Percentiles rank a stretch among this genome's conserved stretches.
phyloP scores from a whole-genome alignment of 176 grass and related monocot genomes.

The Melocanna baccifera region DNA sequence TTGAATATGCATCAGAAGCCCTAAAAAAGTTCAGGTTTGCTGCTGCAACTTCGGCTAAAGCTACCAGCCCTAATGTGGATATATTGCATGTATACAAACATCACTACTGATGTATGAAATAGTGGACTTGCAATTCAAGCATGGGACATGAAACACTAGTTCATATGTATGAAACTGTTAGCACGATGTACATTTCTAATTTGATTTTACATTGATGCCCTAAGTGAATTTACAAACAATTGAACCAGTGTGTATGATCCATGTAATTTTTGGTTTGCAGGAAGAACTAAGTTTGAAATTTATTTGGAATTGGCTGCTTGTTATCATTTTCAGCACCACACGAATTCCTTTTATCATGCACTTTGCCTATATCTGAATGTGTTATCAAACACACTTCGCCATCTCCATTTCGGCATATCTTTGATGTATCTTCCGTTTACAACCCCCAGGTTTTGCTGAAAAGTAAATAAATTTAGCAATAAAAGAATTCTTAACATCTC shows the following conservation, averaged over 20 bases:
- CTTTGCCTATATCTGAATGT: conserved; percentile 11
- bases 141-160: not conserved
- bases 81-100: conserved; percentile 20
- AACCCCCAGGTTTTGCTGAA: not conserved
- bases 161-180: conserved; percentile 3
- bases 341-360: not conserved
- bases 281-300: not conserved
- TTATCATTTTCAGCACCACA: not conserved
- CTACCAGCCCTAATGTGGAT: not conserved
- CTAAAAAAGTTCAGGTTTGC: conserved; percentile 94
- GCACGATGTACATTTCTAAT: not conserved
- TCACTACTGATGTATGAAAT: not conserved
- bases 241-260: not conserved
- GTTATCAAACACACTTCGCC: not conserved
- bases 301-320: not conserved
- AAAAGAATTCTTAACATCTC: not conserved
- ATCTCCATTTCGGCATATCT: not conserved
- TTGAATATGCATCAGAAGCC: conserved; percentile 93
- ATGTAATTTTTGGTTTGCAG: not conserved
- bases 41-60: conserved; percentile 2
- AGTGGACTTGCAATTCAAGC: not conserved
- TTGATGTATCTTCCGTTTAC: conserved; percentile 12
- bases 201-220: not conserved
- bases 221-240: not conserved
- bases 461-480: not conserved